Evolutionary conservation across 441 rosid species (phyloP).

Genomic region (Iberis amara): DNA sequence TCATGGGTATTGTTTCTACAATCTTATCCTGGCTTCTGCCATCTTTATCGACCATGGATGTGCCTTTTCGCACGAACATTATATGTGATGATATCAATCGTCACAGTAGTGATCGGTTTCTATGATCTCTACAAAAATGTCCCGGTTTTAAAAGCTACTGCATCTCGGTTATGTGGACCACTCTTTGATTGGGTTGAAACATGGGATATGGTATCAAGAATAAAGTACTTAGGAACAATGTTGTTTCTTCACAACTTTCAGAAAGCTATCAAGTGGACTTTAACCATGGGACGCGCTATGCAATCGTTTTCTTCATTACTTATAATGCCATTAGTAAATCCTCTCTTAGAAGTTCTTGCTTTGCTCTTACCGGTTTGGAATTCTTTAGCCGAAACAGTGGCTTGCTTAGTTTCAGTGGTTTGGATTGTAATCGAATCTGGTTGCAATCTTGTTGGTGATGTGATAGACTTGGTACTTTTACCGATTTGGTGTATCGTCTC

Average conservation of each 20-base stretch:
- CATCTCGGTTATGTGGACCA: slow-evolving; percentile 78
- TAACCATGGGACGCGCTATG: slow-evolving; percentile 42
- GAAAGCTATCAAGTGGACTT: slow-evolving; percentile 73
- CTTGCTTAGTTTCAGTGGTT: slow-evolving; percentile 43
- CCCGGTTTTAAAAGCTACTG: slow-evolving; percentile 88
- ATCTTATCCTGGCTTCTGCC: slow-evolving; percentile 87
- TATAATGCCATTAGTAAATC: slow-evolving; percentile 51
- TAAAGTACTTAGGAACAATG: slow-evolving; percentile 95
- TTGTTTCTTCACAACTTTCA: slow-evolving; percentile 82
- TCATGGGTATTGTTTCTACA: slow-evolving; percentile 96
- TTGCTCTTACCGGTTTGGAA: slow-evolving; percentile 66
- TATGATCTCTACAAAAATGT: slow-evolving; percentile 94
- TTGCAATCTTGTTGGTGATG: slow-evolving; percentile 42
- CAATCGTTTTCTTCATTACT: slow-evolving; percentile 59
- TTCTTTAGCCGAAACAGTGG: slow-evolving; percentile 39
- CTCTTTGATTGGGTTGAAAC: slow-evolving; percentile 91
- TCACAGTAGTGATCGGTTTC: slow-evolving; percentile 87
- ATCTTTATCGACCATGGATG: slow-evolving; percentile 98
- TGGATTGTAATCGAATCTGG: slow-evolving; percentile 45
- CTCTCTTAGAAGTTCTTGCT: slow-evolving; percentile 40
- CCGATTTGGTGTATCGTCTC: slow-evolving; percentile 58
- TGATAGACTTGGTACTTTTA: slow-evolving; percentile 46
- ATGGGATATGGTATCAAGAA: slow-evolving; percentile 95
- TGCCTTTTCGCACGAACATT: slow-evolving; percentile 88
- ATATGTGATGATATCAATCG: slow-evolving; percentile 63